Evolutionary conservation across 192 early-diverging fungal species (phyloP).

Genomic region (Backusella liffmaniae): DNA sequence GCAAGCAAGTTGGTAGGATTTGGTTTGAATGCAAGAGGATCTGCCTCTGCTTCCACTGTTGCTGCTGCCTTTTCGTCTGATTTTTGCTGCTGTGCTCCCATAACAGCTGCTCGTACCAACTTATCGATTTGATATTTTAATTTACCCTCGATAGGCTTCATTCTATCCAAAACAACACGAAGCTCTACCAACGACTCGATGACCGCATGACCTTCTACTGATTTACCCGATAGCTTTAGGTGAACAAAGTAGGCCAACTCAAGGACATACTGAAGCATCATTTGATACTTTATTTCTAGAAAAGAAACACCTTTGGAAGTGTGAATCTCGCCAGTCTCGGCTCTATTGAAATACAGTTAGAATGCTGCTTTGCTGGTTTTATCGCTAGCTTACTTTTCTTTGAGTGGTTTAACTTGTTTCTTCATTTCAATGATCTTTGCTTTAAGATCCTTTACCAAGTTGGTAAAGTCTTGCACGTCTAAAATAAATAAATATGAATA

Average conservation of each 20-base stretch:
- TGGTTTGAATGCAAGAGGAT: slow-evolving; percentile 92
- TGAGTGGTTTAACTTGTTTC: slow-evolving; percentile 42
- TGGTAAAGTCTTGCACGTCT: slow-evolving; percentile 29
- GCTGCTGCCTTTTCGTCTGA: slow-evolving; percentile 11
- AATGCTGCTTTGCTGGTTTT: neutral
- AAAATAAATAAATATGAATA: neutral
- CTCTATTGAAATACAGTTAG: slow-evolving; percentile 37
- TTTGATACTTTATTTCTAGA: slow-evolving; percentile 88
- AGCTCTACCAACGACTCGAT: slow-evolving; percentile 73
- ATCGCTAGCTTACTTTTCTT: slow-evolving; percentile 34
- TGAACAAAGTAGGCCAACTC: slow-evolving; percentile 74
- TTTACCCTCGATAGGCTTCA: slow-evolving; percentile 90
- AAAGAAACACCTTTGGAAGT: slow-evolving; percentile 84
- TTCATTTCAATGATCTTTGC: slow-evolving; percentile 45
- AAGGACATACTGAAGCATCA: slow-evolving; percentile 82
- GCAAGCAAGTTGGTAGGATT: slow-evolving; percentile 69
- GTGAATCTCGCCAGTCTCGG: slow-evolving; percentile 49
- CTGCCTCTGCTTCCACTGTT: slow-evolving; percentile 18
- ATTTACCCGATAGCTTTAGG: slow-evolving; percentile 74
- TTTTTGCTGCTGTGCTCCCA: slow-evolving; percentile 41
- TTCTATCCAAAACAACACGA: slow-evolving; percentile 87
- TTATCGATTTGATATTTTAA: slow-evolving; percentile 98
- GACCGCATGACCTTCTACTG: slow-evolving; percentile 59
- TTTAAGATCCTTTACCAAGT: slow-evolving; percentile 41
- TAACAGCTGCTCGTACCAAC: slow-evolving; percentile 67